Conservation (phyloP, 257 asterid genomes). For the Galeopsis tetrahit region DNA sequence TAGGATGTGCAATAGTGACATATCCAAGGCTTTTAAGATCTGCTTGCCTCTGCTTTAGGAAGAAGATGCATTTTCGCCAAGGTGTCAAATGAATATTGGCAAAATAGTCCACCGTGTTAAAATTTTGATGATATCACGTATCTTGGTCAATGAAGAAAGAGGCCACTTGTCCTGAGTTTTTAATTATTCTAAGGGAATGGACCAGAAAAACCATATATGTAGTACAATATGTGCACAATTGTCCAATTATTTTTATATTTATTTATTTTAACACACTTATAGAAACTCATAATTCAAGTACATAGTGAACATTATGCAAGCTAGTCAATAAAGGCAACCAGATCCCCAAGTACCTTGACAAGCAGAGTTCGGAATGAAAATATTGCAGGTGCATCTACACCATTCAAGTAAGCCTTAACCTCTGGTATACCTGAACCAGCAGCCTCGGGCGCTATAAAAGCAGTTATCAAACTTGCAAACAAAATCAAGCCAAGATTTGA, state of each 20-base stretch:
- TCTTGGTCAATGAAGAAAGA: neutral
- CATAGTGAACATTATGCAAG: neutral
- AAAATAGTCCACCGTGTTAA: neutral
- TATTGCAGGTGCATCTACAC: constrained; percentile 86
- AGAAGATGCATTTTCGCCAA: neutral
- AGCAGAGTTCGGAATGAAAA: constrained; percentile 76
- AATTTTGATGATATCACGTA: neutral
- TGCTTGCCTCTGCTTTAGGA: no score
- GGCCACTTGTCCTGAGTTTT: neutral
- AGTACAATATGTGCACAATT: neutral
- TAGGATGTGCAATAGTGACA: no score
- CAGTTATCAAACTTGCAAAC: constrained; percentile 70
- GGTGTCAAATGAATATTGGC: neutral
- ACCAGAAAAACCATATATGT: neutral
- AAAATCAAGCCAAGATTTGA: constrained; percentile 69
- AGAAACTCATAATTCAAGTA: constrained; percentile 3
- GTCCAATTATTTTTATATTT: neutral
- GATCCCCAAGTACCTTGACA: constrained; percentile 60
- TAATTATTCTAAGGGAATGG: neutral
- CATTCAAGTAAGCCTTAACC: constrained; percentile 93
- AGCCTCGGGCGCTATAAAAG: constrained; percentile 88
- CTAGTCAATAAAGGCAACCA: neutral
- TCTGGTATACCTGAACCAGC: constrained; percentile 99
- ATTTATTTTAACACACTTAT: neutral
- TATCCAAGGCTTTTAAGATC: no score